Evolutionary conservation across 2,329 filamentous ascomycete species (phyloP).

Genomic region (Claviceps purpurea): DNA sequence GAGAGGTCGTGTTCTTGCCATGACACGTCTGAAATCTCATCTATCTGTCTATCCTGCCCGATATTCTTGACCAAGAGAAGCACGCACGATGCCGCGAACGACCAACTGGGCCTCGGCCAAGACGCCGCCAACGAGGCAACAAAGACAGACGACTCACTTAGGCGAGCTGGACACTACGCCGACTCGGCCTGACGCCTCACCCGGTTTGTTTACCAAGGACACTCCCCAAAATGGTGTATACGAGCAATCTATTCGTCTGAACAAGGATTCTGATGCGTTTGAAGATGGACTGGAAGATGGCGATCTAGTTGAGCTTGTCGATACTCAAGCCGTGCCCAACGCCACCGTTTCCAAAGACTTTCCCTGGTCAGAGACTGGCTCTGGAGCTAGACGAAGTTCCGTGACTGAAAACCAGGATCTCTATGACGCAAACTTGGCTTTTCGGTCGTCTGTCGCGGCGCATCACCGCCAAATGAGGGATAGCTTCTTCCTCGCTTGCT

Average conservation of each 20-base stretch:
- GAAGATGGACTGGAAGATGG: constrained; percentile 14
- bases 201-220: neutral
- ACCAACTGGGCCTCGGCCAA: too few relatives aligned
- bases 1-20: neutral
- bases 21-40: neutral
- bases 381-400: constrained; percentile 17
- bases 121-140: constrained; percentile 5
- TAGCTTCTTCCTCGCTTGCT: too few relatives aligned
- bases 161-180: constrained; percentile 22
- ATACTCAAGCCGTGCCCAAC: neutral
- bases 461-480: too few relatives aligned
- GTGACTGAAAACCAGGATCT: too few relatives aligned
- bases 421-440: too few relatives aligned
- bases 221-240: neutral
- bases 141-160: constrained; percentile 10
- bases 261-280: constrained; percentile 7
- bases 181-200: constrained; percentile 14
- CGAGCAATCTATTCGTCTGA: neutral
- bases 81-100: neutral
- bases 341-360: constrained; percentile 6
- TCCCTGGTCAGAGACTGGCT: constrained; percentile 18
- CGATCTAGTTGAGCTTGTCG: constrained; percentile 11
- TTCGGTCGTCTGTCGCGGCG: too few relatives aligned
- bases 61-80: neutral
- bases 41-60: neutral